These are phyloP conservation scores for Vanderwaltozyma yarrowii DNA, from an alignment of 805 yeast species.

Conservation along the genomic window DNA sequence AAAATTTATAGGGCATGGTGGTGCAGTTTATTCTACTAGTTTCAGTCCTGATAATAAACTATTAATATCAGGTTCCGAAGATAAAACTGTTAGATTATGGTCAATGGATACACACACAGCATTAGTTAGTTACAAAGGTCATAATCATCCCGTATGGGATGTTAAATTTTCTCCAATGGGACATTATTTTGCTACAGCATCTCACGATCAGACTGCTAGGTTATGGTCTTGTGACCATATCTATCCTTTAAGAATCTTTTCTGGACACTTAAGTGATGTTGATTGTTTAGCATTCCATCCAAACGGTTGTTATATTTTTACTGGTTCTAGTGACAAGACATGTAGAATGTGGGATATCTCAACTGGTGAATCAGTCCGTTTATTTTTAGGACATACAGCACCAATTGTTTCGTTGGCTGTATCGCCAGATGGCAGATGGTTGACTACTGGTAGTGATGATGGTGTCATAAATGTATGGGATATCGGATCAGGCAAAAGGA, in stretches of 20 bases:
- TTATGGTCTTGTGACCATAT: constrained; percentile 98
- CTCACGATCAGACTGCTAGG: constrained; percentile 96
- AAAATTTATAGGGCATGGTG: constrained; percentile 77
- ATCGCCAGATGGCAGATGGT: constrained; percentile 94
- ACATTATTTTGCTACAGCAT: constrained; percentile 95
- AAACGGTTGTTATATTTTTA: constrained; percentile 84
- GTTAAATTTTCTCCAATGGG: constrained; percentile 91
- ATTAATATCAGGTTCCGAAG: constrained; percentile 77
- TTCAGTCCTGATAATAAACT: constrained; percentile 86
- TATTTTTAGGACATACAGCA: constrained; percentile 88
- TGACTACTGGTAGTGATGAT: constrained; percentile 93
- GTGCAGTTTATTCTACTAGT: constrained; percentile 82
- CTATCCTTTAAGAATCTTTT: constrained; percentile 89
- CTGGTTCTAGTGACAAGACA: constrained; percentile 93
- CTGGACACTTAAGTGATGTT: constrained; percentile 95
- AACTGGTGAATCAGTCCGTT: constrained; percentile 79
- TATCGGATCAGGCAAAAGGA: constrained; percentile 77
- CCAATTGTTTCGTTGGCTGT: constrained; percentile 78
- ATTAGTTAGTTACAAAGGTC: constrained; percentile 91
- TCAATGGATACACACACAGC: constrained; percentile 84
- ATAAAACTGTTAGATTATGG: constrained; percentile 88
- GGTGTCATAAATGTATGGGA: constrained; percentile 87
- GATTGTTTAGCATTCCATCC: constrained; percentile 95
- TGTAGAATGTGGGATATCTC: constrained; percentile 97
- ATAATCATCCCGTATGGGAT: constrained; percentile 96